These are phyloP conservation scores for Maudiozyma saulgeensis DNA, from an alignment of 805 yeast species.

Conservation along the genomic window DNA sequence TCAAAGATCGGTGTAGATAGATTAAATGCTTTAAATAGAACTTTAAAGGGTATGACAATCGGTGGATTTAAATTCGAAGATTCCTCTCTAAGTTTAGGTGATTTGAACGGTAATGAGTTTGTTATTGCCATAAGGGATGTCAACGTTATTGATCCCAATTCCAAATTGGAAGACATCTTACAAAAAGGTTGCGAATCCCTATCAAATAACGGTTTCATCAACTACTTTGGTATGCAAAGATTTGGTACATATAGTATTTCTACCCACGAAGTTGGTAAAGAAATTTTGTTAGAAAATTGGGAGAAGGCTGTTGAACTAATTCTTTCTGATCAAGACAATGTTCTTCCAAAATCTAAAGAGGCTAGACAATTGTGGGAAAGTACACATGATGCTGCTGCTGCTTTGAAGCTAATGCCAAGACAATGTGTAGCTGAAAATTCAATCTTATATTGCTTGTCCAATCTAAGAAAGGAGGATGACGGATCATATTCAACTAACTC, in stretches of 20 bases:
- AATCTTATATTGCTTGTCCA: constrained; percentile 51
- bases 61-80: constrained; percentile 72
- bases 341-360: constrained; percentile 71
- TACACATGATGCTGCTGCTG: constrained; percentile 52
- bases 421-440: constrained; percentile 79
- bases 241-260: constrained; percentile 94
- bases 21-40: constrained; percentile 64
- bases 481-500: constrained; percentile 41
- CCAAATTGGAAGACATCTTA: constrained; percentile 38
- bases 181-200: constrained; percentile 48
- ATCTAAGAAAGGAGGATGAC: constrained; percentile 38
- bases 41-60: constrained; percentile 64
- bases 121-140: constrained; percentile 76
- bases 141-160: constrained; percentile 26
- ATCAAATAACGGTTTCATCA: constrained; percentile 67
- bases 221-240: constrained; percentile 96
- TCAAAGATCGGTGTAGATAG: constrained; percentile 64
- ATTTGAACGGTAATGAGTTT: constrained; percentile 81
- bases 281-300: constrained; percentile 66
- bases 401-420: constrained; percentile 74
- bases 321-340: constrained; percentile 76
- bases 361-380: constrained; percentile 78
- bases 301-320: constrained; percentile 68
- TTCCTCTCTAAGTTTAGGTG: constrained; percentile 63
- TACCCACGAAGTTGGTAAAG: constrained; percentile 77